Conservation (phyloP, 805 yeast species). For the Isabelozyma pseudorhagii region DNA sequence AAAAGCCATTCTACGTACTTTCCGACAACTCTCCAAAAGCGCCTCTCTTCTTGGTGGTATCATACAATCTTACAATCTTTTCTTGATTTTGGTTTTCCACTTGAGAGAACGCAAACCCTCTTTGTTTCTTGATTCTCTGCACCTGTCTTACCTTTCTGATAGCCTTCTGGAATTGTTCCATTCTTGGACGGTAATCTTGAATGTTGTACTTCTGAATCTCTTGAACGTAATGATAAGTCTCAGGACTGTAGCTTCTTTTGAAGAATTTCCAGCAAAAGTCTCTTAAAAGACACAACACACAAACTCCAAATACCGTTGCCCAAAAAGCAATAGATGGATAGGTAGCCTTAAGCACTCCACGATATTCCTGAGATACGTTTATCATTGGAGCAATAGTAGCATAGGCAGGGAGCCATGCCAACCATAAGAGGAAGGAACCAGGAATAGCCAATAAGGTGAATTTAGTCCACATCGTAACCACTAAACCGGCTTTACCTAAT, state of each 20-base stretch:
- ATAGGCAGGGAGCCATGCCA: constrained; percentile 82
- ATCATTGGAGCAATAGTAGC: constrained; percentile 80
- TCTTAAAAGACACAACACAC: constrained; percentile 74
- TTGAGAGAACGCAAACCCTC: constrained; percentile 98
- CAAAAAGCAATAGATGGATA: constrained; percentile 81
- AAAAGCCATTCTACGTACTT: constrained; percentile 6
- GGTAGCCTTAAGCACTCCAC: constrained; percentile 72
- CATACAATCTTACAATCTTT: constrained; percentile 86
- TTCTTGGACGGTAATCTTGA: constrained; percentile 91
- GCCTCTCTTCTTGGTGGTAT: constrained; percentile 83
- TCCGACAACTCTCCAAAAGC: constrained; percentile 54
- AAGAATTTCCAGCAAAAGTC: constrained; percentile 94
- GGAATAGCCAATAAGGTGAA: constrained; percentile 91
- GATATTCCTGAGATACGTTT: constrained; percentile 77
- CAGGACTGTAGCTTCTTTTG: constrained; percentile 88
- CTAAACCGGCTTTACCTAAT: constrained; percentile 90
- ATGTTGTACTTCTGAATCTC: constrained; percentile 94
- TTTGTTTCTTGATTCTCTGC: constrained; percentile 94
- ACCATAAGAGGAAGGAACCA: constrained; percentile 85
- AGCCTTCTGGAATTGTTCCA: constrained; percentile 95
- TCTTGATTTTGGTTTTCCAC: constrained; percentile 90
- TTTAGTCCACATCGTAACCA: constrained; percentile 93
- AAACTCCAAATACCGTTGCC: constrained; percentile 75
- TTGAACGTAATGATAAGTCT: constrained; percentile 91
- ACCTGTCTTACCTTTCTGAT: constrained; percentile 97